Evolutionary conservation across 2,329 filamentous ascomycete genomes (phyloP), one percentile per base, ranked within the genome.

Genomic region (Fonsecaea nubica): DNA sequence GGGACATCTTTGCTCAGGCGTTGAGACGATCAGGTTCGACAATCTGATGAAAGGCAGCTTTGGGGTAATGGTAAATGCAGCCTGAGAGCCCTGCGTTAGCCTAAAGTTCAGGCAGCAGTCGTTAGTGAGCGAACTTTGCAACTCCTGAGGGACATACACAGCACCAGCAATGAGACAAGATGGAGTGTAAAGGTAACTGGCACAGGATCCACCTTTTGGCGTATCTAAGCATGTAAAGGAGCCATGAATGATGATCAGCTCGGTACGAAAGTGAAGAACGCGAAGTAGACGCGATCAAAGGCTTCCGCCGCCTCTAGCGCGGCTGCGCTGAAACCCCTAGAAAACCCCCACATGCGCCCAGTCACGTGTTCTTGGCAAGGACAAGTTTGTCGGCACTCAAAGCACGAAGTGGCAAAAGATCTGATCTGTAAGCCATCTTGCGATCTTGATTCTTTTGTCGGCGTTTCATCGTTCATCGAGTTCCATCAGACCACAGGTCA

Each of bases 1-100:
- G 90, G 72, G 93, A 73, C 72, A 74, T 74, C 7, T 50, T 66
- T 58, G 57, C 48, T n/a, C 32, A 40, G 54, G 58, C 18, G 45
- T 12, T 4, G 21, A 21, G 45, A 50, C 21, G 13, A 9, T 12
- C 18, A 50, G 12, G 45, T 50, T 25, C n/a, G 58, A 33, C 12
- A 36, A 30, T 21, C 12, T 42, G 55, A 57, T 32, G n/a, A 10
- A n/a, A 50, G 12, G 57, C 38, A 50, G 32, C 40, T 48, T 15
- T 25, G 25, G 15, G 12, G 25, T 15, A 33, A 48, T 4, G 2
- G 10, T 2, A 10, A 30, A n/a, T 32, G 40, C n/a, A 59, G 25
- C 4, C 38, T 42, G 21, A 53, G 32, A 53, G 50, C 9, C 7
- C 45, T 18, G 45, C 9, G 45, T n/a, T 4, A 6, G 45, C 45